phyloP scores from a whole-genome alignment of 169 alveolate species.

The Eimeria tenella region DNA sequence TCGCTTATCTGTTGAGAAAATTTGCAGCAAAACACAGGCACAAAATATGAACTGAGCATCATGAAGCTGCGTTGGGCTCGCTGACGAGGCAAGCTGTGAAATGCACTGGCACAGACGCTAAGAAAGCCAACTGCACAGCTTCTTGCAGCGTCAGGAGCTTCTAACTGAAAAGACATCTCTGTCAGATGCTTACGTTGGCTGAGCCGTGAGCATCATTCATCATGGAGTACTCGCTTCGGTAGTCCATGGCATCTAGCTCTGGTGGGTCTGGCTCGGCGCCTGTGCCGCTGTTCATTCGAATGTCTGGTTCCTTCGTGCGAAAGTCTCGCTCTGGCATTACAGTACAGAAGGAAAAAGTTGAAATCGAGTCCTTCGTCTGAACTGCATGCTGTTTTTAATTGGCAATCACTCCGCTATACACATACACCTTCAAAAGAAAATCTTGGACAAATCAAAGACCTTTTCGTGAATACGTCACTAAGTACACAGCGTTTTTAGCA shows the following conservation, averaged over 20 bases:
- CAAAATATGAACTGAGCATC: not conserved
- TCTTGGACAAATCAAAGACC: too few species aligned
- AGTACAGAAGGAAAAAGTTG: too few species aligned
- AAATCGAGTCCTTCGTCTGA: too few species aligned
- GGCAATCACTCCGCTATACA: too few species aligned
- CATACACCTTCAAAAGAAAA: too few species aligned
- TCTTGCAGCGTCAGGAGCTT: not conserved
- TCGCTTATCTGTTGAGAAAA: not conserved
- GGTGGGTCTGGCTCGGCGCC: constrained; percentile 6
- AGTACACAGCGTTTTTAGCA: not conserved
- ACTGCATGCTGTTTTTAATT: too few species aligned
- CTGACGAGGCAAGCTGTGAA: not conserved
- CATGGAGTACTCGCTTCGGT: constrained; percentile 55
- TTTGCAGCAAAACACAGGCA: not conserved
- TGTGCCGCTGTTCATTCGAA: constrained; percentile 28
- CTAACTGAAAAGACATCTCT: not conserved
- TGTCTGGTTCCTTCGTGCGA: constrained; percentile 37
- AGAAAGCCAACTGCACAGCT: not conserved
- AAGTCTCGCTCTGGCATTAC: not conserved
- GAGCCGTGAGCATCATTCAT: constrained; percentile 62
- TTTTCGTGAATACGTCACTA: not conserved
- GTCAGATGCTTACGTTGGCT: not conserved
- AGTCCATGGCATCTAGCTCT: constrained; percentile 54
- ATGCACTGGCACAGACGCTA: too few species aligned
- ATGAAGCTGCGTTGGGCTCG: not conserved